Base-by-base conservation (phyloP, 2,329 filamentous ascomycete species). In the Tympanopsis confertula region DNA sequence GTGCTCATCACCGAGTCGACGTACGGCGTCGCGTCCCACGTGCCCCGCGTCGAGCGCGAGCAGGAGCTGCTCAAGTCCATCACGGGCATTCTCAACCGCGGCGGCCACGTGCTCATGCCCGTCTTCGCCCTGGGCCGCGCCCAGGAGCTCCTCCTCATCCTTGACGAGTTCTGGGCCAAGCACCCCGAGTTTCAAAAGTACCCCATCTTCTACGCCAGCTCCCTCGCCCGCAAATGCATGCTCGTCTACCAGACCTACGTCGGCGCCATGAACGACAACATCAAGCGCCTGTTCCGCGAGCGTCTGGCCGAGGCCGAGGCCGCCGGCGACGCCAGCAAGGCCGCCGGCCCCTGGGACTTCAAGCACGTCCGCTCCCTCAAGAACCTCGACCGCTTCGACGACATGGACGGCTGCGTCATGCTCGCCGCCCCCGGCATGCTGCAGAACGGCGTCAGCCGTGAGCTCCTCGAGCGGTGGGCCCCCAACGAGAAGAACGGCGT, bases 181-280 rank as follows among this genome's bases (percentile, higher is more conserved):
- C 89, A 98, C 52, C 64, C 77, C 1, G 88, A 95, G 49, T 86
- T 81, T 47, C 88, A 94, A 46, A 87, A 85, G 46, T 82, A 83
- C 24, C 91, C 91, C 4, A 96, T 98, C 44, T 98, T 96, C 65
- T 98, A 96, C 57, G 93, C 93, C 39, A 93, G 86, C 50, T 94
- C 94, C 51, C 74, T 96, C 30, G 91, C 91, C 1, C 71, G 89
- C 44, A 91, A 94, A 59, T 98, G 91, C 63, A 98, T 98, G 91
- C 76, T 95, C 19, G 87, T 96, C 3, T 98, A 98, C 55, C 91
- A 96, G 57, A 98, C 91, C 2, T 98, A 96, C 51, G 86, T 96
- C 36, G 86, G 88, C 36, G 87, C 88, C 39, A 98, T 98, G 91
- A 98, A 98, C 56, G 89, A 96, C 53, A 96, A 95, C 51, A 96